Evolutionary conservation across 805 yeast species (phyloP).

Genomic region (Candida argentea): DNA sequence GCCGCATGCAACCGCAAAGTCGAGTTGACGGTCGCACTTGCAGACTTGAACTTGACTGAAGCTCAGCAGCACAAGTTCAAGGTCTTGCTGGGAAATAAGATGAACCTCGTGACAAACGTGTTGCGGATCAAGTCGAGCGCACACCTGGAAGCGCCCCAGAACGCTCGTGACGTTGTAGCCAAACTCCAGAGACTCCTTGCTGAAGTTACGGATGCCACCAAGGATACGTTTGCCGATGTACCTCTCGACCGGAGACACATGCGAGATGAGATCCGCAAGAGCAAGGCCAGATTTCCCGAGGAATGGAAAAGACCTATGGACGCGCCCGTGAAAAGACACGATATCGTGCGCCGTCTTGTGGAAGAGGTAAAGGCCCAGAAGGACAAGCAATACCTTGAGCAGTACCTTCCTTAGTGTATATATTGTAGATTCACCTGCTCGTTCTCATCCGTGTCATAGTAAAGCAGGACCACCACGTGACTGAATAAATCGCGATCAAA

Average conservation of each 20-base stretch:
- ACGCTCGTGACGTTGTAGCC: slow-evolving; percentile 63
- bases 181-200: slow-evolving; percentile 48
- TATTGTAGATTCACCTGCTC: slow-evolving; percentile 3
- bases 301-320: slow-evolving; percentile 64
- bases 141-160: slow-evolving; percentile 75
- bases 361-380: slow-evolving; percentile 21
- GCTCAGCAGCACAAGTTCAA: slow-evolving; percentile 63
- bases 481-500: background rate
- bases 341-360: slow-evolving; percentile 23
- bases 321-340: slow-evolving; percentile 43
- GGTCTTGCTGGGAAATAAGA: slow-evolving; percentile 71
- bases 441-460: background rate
- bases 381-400: slow-evolving; percentile 21
- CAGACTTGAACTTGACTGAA: slow-evolving; percentile 41
- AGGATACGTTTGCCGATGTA: slow-evolving; percentile 57
- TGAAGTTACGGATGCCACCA: slow-evolving; percentile 56
- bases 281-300: slow-evolving; percentile 50
- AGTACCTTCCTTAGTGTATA: slow-evolving; percentile 13
- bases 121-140: slow-evolving; percentile 57
- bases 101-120: slow-evolving; percentile 47
- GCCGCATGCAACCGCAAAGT: slow-evolving; percentile 60
- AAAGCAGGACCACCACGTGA: background rate
- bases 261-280: slow-evolving; percentile 32
- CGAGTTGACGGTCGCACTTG: slow-evolving; percentile 42
- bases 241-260: slow-evolving; percentile 76